A percentile compares a stretch with the other conserved stretches of the same genome.
phyloP scores from a whole-genome alignment of 805 yeast species.

The Cyberlindnera japonica region DNA sequence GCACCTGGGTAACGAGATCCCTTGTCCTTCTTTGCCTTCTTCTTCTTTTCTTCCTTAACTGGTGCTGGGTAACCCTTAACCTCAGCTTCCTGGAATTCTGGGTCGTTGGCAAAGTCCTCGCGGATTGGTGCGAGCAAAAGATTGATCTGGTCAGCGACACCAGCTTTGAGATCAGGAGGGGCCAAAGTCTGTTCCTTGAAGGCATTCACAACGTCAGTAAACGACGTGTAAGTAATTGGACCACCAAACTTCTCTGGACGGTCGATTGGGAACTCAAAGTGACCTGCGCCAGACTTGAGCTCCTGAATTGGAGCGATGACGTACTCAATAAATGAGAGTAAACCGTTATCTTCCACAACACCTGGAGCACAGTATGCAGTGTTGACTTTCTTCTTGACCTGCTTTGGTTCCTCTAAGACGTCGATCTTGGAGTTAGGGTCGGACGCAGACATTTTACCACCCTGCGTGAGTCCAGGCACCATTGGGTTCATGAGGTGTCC shows the following conservation, averaged over 20 bases:
- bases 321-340: constrained; percentile 78
- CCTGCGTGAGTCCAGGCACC: constrained; percentile 97
- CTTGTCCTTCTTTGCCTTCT: constrained; percentile 78
- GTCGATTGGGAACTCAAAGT: constrained; percentile 66
- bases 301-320: constrained; percentile 86
- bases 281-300: constrained; percentile 56
- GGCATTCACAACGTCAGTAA: constrained; percentile 68
- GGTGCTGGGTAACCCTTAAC: constrained; percentile 82
- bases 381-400: constrained; percentile 83
- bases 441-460: constrained; percentile 98
- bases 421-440: constrained; percentile 98
- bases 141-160: constrained; percentile 84
- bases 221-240: constrained; percentile 64
- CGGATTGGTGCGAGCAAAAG: constrained; percentile 80
- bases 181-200: constrained; percentile 71
- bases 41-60: constrained; percentile 54
- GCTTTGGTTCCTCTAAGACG: constrained; percentile 81
- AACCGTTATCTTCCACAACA: constrained; percentile 83
- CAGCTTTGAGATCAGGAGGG: constrained; percentile 92
- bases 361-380: constrained; percentile 97
- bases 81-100: constrained; percentile 73
- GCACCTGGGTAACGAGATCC: constrained; percentile 89
- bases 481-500: constrained; percentile 98
- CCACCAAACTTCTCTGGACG: constrained; percentile 99
- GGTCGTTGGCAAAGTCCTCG: constrained; percentile 54